Conservation (phyloP, 148 eudicot genomes). For the Amaranthus hypochondriacus region DNA sequence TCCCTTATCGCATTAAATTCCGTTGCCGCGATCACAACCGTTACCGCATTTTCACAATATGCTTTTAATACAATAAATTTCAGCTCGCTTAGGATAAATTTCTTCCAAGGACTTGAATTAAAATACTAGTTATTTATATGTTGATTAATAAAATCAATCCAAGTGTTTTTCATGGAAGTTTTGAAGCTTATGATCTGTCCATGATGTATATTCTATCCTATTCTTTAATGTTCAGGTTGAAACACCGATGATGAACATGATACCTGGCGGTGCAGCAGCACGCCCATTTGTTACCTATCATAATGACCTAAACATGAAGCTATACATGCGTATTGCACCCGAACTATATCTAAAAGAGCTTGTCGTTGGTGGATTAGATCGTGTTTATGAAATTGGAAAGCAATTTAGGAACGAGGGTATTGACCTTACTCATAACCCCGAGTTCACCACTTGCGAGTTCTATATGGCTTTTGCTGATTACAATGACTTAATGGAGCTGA, state of each 20-base stretch:
- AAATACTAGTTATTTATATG: too few relatives aligned
- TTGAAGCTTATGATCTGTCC: too few relatives aligned
- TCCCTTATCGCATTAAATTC: too few relatives aligned
- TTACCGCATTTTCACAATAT: too few relatives aligned
- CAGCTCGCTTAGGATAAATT: too few relatives aligned
- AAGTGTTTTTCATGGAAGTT: too few relatives aligned
- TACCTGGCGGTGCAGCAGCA: slow-evolving; percentile 98
- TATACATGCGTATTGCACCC: slow-evolving; percentile 95
- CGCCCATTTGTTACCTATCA: slow-evolving; percentile 94
- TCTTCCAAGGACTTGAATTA: too few relatives aligned
- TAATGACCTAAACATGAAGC: slow-evolving; percentile 84
- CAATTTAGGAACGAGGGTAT: slow-evolving; percentile 96
- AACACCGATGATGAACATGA: slow-evolving; percentile 98
- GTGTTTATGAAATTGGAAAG: slow-evolving; percentile 96
- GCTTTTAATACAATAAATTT: too few relatives aligned
- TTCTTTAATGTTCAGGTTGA: slow-evolving; percentile 48
- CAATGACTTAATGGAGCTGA: slow-evolving; percentile 85
- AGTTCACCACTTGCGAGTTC: slow-evolving; percentile 95
- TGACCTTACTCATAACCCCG: slow-evolving; percentile 96
- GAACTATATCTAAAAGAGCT: slow-evolving; percentile 93
- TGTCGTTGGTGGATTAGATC: slow-evolving; percentile 88
- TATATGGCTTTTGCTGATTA: slow-evolving; percentile 98
- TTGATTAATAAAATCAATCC: too few relatives aligned
- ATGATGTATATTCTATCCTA: neutral
- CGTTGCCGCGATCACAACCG: too few relatives aligned